phyloP scores from a whole-genome alignment of 352 stramenopile species.

The Phytopythium helicoides region DNA sequence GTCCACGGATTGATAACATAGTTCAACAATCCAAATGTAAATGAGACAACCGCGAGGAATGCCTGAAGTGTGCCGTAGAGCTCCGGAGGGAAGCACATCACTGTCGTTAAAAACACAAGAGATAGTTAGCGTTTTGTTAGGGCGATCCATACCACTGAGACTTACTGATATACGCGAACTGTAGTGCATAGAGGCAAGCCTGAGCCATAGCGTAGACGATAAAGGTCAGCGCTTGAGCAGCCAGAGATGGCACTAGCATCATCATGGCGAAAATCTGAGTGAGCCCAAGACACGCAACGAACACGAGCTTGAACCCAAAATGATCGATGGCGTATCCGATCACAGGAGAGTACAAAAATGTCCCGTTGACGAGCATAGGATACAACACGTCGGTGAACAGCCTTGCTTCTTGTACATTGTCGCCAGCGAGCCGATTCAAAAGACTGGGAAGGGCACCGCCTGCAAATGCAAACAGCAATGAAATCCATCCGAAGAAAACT shows the following conservation, averaged over 20 bases:
- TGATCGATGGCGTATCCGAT: conserved; percentile 76
- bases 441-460: conserved; percentile 75
- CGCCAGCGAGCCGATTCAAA: conserved; percentile 33
- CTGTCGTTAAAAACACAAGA: conserved; percentile 16
- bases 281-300: conserved; percentile 55
- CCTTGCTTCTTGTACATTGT: conserved; percentile 23
- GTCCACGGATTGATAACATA: conserved; percentile 77
- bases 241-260: conserved; percentile 59
- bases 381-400: conserved; percentile 73
- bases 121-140: conserved; percentile 3
- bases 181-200: conserved; percentile 72
- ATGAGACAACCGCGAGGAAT: conserved; percentile 69
- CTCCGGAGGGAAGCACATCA: conserved; percentile 79
- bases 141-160: conserved; percentile 4
- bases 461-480: conserved; percentile 76
- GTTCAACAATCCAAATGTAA: conserved; percentile 66
- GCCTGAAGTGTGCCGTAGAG: conserved; percentile 78
- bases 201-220: conserved; percentile 76
- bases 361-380: conserved; percentile 74
- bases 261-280: conserved; percentile 64
- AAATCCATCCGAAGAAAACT: conserved; percentile 79
- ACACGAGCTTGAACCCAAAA: conserved; percentile 79
- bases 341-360: conserved; percentile 73
- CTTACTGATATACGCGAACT: conserved; percentile 86
- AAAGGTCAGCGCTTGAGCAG: conserved; percentile 62